Conservation (phyloP, 2,329 filamentous ascomycete species). For the Fusarium dlaminii region DNA sequence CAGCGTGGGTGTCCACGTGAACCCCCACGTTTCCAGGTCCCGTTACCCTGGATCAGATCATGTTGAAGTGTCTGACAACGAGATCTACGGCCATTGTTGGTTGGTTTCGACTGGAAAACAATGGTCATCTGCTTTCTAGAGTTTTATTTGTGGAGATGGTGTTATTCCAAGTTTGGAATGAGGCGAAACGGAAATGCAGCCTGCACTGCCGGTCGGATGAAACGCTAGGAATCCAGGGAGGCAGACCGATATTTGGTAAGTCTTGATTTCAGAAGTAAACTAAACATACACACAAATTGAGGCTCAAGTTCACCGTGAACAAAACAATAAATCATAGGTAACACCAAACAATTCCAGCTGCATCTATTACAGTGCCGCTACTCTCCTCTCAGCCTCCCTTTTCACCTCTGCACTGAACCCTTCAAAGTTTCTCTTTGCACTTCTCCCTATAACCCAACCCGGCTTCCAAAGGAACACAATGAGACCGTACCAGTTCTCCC, state of each 20-base stretch:
- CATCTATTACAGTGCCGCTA: not conserved
- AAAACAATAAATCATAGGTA: not conserved
- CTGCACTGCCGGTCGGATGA: not conserved
- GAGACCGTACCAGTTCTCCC: not conserved
- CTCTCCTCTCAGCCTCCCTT: constrained; percentile 2
- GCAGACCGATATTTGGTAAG: no score
- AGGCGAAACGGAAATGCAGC: not conserved
- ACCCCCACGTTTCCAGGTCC: constrained; percentile 9
- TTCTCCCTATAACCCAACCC: not conserved
- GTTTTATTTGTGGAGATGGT: not conserved
- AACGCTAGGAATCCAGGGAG: rapidly evolving
- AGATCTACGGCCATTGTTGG: not conserved
- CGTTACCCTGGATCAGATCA: constrained; percentile 15
- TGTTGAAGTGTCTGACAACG: not conserved
- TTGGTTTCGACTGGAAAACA: not conserved
- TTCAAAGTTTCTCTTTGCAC: not conserved
- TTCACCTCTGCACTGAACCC: constrained; percentile 6
- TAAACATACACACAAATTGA: no score
- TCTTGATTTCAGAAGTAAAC: no score
- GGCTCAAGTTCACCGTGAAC: not conserved
- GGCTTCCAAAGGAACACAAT: constrained; percentile 7
- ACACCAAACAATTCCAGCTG: no score
- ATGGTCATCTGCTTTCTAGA: not conserved
- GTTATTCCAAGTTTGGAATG: not conserved
- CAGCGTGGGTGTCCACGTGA: constrained; percentile 9